Evolutionary conservation across 2,329 filamentous ascomycete genomes (phyloP), one percentile per base, ranked within the genome.

Genomic region (Rhynchosporium graminicola): DNA sequence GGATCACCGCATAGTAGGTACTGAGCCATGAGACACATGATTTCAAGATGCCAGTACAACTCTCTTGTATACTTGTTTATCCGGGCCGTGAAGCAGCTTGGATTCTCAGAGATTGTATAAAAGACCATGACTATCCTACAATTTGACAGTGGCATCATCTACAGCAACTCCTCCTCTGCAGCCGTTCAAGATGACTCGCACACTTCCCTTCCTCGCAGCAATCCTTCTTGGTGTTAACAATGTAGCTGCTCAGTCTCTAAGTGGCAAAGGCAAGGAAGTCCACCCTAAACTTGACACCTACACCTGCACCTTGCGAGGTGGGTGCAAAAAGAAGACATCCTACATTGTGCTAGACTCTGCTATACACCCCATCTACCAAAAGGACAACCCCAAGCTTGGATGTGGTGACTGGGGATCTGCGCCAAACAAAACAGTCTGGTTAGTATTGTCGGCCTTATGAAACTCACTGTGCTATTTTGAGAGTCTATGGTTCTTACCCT

Each of bases 211-310:
- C 40, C 28, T 52, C 6, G 31, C 45, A n/a, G 26, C 52, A 13
- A 12, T 46, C 12, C 51, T 56, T 33, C 33, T 61, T 10, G 43
- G 46, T n/a, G 33, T 63, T 26, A 20, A 48, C 15, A 43, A 74
- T 28, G 67, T 68, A 13, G 61, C 72, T 56, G 77, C 74, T 4
- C 78, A 80, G 66, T 74, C 73, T 28, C 74, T 76, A n/a, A 46
- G 43, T n/a, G 75, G 76, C 60, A 72, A 72, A 28, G 72, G 69
- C 9, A 73, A 76, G 7, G 81, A 84, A 67, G 75, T 77, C 28
- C 82, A 84, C 58, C 82, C 82, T 36, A 77, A 77, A 68, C 71
- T 85, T 57, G 77, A 76, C 4, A 84, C 82, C 2, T 83, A 76
- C 70, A 77, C 79, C 64, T 85, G 82, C 74, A 83, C 82, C 28